A percentile compares a stretch with the other conserved stretches of the same genome.
Conservation (phyloP, 2,329 filamentous ascomycete genomes). For the Arthrinium phaeospermum region DNA sequence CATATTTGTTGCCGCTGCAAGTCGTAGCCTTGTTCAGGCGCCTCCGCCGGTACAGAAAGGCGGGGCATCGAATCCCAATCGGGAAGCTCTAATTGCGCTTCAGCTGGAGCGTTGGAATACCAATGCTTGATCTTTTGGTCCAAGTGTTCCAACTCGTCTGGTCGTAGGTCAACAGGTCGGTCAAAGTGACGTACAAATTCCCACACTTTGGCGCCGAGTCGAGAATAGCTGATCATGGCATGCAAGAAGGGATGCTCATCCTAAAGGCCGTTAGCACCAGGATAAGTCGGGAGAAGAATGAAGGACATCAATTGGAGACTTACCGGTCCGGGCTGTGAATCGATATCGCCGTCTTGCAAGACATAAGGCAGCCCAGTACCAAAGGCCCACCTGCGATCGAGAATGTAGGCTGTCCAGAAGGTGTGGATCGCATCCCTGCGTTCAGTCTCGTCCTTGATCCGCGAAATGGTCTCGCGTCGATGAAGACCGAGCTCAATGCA, state of each 20-base stretch:
- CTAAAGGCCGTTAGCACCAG: conserved; percentile 33
- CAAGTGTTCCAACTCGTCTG: conserved; percentile 78
- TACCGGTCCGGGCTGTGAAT: conserved; percentile 80
- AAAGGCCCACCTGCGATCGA: conserved; percentile 88
- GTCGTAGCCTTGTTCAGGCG: conserved; percentile 62
- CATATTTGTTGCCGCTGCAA: conserved; percentile 79
- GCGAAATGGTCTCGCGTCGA: conserved; percentile 73
- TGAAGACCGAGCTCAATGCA: conserved; percentile 86
- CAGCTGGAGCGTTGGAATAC: conserved; percentile 76
- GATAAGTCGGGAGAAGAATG: neutral
- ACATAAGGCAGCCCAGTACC: conserved; percentile 88
- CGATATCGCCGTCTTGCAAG: conserved; percentile 84
- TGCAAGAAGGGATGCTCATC: conserved; percentile 73
- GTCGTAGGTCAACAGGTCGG: conserved; percentile 68
- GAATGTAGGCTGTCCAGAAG: conserved; percentile 86
- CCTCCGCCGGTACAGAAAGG: conserved; percentile 39
- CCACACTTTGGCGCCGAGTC: conserved; percentile 87
- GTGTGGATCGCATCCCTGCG: conserved; percentile 71
- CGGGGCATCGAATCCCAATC: conserved; percentile 56
- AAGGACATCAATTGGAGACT: conserved; percentile 36
- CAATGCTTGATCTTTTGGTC: conserved; percentile 87
- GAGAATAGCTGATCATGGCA: conserved; percentile 84
- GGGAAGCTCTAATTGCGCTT: conserved; percentile 56
- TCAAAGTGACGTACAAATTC: conserved; percentile 75
- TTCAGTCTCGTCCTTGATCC: conserved; percentile 72